Evolutionary conservation across 2,329 filamentous ascomycete genomes (phyloP).

Genomic region (Dothidotthia symphoricarpi): DNA sequence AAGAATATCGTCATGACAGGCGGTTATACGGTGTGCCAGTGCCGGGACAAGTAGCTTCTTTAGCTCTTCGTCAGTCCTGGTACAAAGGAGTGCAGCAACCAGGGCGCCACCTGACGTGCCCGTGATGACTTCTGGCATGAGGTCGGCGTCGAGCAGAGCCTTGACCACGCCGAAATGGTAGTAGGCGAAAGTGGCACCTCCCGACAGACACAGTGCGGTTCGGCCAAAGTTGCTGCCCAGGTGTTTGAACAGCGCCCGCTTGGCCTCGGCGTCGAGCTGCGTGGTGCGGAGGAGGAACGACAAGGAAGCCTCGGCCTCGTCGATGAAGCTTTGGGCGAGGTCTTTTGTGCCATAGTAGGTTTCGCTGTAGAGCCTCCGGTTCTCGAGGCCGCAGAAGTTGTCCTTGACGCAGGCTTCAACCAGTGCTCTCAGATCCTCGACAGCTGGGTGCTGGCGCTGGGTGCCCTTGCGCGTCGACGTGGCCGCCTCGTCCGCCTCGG

Average conservation of each 20-base stretch:
- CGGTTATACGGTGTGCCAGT: slow-evolving; percentile 78
- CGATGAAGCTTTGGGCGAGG: slow-evolving; percentile 82
- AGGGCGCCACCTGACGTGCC: slow-evolving; percentile 93
- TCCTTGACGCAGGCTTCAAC: slow-evolving; percentile 93
- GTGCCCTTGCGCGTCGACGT: slow-evolving; percentile 20
- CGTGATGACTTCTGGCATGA: slow-evolving; percentile 91
- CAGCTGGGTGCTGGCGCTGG: slow-evolving; percentile 46
- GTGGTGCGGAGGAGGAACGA: slow-evolving; percentile 66
- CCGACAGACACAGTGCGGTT: slow-evolving; percentile 88
- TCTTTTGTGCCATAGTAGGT: slow-evolving; percentile 98
- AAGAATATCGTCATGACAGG: slow-evolving; percentile 73
- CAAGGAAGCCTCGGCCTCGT: slow-evolving; percentile 73
- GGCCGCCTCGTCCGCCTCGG: slow-evolving; percentile 57
- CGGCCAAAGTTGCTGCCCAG: slow-evolving; percentile 87
- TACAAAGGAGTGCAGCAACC: slow-evolving; percentile 81
- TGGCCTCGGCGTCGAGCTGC: slow-evolving; percentile 68
- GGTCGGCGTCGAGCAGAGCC: slow-evolving; percentile 78
- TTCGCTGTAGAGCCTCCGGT: slow-evolving; percentile 90
- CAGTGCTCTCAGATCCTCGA: slow-evolving; percentile 74
- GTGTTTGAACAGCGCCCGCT: slow-evolving; percentile 80
- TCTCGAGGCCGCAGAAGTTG: slow-evolving; percentile 95
- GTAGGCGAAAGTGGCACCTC: slow-evolving; percentile 91
- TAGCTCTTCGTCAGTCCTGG: slow-evolving; percentile 87
- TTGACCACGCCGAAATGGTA: slow-evolving; percentile 95
- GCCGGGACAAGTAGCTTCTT: slow-evolving; percentile 81